phyloP scores from a whole-genome alignment of 495 filamentous ascomycete genomes.

The Lichenothelia convexa region DNA sequence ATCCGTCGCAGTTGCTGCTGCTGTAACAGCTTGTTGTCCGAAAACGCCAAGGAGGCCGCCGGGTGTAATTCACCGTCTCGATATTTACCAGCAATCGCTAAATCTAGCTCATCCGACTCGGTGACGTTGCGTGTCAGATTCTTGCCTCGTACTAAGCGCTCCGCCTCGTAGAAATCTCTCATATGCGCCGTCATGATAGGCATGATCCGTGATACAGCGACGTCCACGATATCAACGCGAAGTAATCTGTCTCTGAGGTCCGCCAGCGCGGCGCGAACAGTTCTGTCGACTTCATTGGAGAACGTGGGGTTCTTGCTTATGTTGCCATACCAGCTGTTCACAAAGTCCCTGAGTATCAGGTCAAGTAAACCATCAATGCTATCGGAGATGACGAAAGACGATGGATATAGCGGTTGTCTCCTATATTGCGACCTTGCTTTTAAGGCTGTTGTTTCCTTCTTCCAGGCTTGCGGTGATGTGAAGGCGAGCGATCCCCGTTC shows the following conservation, averaged over 20 bases:
- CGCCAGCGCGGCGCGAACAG: slow-evolving; percentile 55
- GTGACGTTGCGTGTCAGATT: slow-evolving; percentile 78
- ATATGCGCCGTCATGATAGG: slow-evolving; percentile 86
- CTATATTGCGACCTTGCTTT: slow-evolving; percentile 25
- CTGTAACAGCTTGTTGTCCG: slow-evolving; percentile 63
- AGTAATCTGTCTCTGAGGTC: slow-evolving; percentile 50
- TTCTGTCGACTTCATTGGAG: slow-evolving; percentile 63
- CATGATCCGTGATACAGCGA: slow-evolving; percentile 62
- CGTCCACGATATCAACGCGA: slow-evolving; percentile 58
- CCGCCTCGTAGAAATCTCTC: slow-evolving; percentile 77
- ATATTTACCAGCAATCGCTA: slow-evolving; percentile 87
- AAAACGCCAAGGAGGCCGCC: slow-evolving; percentile 64
- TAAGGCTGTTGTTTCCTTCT: slow-evolving; percentile 43
- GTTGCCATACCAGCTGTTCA: slow-evolving; percentile 70
- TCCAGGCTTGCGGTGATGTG: slow-evolving; percentile 44
- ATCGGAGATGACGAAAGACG: slow-evolving; percentile 62
- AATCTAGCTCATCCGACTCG: slow-evolving; percentile 86
- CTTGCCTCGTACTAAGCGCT: slow-evolving; percentile 68
- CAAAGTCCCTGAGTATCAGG: slow-evolving; percentile 64
- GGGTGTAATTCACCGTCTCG: slow-evolving; percentile 76
- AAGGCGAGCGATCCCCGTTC: slow-evolving; percentile 39
- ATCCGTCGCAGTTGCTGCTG: slow-evolving; percentile 70
- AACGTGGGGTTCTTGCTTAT: slow-evolving; percentile 73
- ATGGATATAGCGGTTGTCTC: slow-evolving; percentile 47
- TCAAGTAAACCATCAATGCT: slow-evolving; percentile 65